phyloP scores from a whole-genome alignment of 2,329 filamentous ascomycete genomes.

The Boeremia lycopersici region DNA sequence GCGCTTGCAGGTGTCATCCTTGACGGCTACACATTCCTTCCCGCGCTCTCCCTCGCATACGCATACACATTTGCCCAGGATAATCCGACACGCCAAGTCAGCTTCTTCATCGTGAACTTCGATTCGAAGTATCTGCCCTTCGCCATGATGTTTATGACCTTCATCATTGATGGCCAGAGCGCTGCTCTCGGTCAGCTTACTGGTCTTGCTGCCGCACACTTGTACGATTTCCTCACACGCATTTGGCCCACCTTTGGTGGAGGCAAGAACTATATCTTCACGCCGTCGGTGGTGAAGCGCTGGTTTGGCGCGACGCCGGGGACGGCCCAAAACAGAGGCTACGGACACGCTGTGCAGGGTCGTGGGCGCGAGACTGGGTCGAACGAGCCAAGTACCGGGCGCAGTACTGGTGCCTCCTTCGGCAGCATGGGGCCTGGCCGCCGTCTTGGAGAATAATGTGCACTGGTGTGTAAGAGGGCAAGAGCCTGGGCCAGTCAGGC shows the following conservation, averaged over 20 bases:
- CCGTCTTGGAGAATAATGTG: conserved; percentile 31
- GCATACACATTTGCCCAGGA: conserved; percentile 87
- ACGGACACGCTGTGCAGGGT: conserved; percentile 65
- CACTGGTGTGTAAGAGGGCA: background rate
- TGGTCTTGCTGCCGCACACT: conserved; percentile 85
- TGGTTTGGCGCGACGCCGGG: conserved; percentile 63
- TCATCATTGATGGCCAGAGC: conserved; percentile 68
- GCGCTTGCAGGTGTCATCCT: conserved; percentile 60
- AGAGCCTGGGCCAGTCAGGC: background rate
- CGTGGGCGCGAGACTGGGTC: conserved; percentile 25
- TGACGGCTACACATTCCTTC: conserved; percentile 58
- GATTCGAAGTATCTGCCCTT: conserved; percentile 82
- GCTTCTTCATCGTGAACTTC: conserved; percentile 82
- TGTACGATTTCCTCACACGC: conserved; percentile 87
- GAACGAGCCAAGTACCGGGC: conserved; percentile 25
- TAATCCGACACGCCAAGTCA: conserved; percentile 75
- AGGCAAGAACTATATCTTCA: conserved; percentile 76
- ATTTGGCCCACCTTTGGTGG: conserved; percentile 90
- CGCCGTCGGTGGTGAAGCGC: conserved; percentile 72
- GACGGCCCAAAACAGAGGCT: conserved; percentile 56
- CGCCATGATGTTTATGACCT: conserved; percentile 75
- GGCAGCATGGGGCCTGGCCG: conserved; percentile 40
- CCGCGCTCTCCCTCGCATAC: conserved; percentile 75
- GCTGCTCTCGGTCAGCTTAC: conserved; percentile 68
- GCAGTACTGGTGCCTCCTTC: conserved; percentile 36